Evolutionary conservation across 768 basidiomycete genomes (phyloP).

Genomic region (Leucocoprinus birnbaumii): DNA sequence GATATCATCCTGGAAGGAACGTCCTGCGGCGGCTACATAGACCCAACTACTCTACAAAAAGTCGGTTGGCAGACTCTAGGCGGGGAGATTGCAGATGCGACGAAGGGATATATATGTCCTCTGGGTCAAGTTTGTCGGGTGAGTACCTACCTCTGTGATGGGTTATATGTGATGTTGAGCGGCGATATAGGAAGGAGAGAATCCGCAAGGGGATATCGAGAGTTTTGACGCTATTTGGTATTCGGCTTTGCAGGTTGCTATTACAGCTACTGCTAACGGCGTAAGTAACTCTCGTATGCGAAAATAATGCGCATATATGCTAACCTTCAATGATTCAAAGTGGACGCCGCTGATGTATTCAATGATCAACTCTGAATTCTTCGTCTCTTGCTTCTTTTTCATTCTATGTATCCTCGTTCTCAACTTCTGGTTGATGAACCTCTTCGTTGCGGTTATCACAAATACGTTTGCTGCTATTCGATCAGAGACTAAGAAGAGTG

Average conservation of each 20-base stretch:
- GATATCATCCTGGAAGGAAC: conserved; percentile 45
- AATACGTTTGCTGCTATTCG: conserved; percentile 89
- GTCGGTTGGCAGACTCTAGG: conserved; percentile 34
- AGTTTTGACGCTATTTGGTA: conserved; percentile 90
- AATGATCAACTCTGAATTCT: conserved; percentile 89
- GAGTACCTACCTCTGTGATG: not conserved
- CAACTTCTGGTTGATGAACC: conserved; percentile 92
- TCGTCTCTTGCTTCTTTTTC: conserved; percentile 85
- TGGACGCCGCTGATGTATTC: conserved; percentile 84
- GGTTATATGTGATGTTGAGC: not conserved
- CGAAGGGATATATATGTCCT: conserved; percentile 91
- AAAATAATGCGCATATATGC: not conserved
- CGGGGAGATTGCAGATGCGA: conserved; percentile 18
- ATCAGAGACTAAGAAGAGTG: conserved; percentile 83
- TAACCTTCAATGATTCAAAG: conserved; percentile 28
- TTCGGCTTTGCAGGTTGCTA: conserved; percentile 77
- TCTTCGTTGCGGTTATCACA: conserved; percentile 95
- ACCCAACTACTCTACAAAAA: conserved; percentile 48
- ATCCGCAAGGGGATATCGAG: conserved; percentile 62
- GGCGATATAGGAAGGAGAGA: conserved; percentile 49
- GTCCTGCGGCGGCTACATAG: conserved; percentile 80
- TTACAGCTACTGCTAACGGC: conserved; percentile 77
- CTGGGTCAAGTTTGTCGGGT: conserved; percentile 82
- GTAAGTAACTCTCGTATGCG: conserved; percentile 37
- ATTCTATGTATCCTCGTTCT: conserved; percentile 80